These are phyloP conservation scores for Puccinia horiana DNA, from an alignment of 1,284 basidiomycete species.

Conservation along the genomic window DNA sequence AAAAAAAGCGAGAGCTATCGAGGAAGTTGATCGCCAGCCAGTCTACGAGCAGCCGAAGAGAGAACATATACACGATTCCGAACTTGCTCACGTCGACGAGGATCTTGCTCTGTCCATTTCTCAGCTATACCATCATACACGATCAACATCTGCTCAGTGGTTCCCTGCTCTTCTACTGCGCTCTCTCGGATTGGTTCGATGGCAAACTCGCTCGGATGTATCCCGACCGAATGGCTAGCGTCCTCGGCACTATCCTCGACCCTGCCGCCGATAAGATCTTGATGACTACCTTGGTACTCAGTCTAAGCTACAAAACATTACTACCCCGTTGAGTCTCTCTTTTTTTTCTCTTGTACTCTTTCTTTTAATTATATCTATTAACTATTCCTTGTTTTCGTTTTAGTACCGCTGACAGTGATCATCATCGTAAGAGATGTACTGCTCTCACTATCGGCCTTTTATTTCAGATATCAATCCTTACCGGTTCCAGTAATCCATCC, in stretches of 20 bases:
- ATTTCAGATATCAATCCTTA: conserved; percentile 86
- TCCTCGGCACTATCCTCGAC: conserved; percentile 91
- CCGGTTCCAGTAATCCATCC: conserved; percentile 70
- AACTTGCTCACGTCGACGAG: conserved; percentile 85
- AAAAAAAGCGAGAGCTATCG: neutral
- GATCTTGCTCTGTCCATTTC: conserved; percentile 80
- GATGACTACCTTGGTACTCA: conserved; percentile 90
- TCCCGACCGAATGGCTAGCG: conserved; percentile 70
- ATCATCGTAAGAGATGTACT: conserved; percentile 87
- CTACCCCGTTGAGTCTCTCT: conserved; percentile 70
- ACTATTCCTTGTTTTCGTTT: neutral
- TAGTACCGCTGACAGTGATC: conserved; percentile 79
- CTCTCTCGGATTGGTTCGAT: conserved; percentile 86
- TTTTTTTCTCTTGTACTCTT: neutral
- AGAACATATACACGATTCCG: conserved; percentile 93
- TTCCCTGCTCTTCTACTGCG: conserved; percentile 79
- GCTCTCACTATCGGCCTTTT: conserved; percentile 85
- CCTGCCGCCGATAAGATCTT: conserved; percentile 95
- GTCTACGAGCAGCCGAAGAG: conserved; percentile 56
- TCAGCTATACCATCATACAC: conserved; percentile 88
- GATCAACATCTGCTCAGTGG: conserved; percentile 79
- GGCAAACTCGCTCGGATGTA: conserved; percentile 84
- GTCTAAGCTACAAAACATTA: conserved; percentile 77
- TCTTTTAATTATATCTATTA: neutral
- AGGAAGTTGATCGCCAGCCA: too few relatives aligned